Base-by-base conservation (phyloP, 768 basidiomycete genomes). In the Mycena olivaceomarginata region DNA sequence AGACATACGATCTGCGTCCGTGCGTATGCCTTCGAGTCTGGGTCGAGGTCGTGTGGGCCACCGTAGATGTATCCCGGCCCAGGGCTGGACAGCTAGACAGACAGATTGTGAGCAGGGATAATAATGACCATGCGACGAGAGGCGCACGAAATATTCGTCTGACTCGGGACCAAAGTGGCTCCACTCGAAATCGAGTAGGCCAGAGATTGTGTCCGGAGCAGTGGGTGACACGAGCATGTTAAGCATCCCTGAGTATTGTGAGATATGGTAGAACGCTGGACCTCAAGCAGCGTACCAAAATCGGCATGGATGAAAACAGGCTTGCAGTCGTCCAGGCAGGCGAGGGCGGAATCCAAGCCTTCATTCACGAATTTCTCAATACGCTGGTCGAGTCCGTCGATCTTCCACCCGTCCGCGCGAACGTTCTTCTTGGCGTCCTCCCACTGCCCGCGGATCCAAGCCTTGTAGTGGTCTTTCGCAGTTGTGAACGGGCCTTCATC, bases 111-210 rank as follows among this genome's bases (percentile, higher is more conserved):
- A 71, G 25, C 25, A 57, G 37, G 15, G 31, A 31, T 31, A 31
- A 31, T 31, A 22, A 53, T 25, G 15, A 22, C 9, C 11, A n/a
- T 6, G 41, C 12, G 13, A 43, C 5, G 57, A 22, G 51, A 3
- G 16, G 60, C 70, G 45, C 22, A 76, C 75, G 43, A 76, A 71
- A 13, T 67, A 76, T 48, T 62, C 75, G 16, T 76, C 75, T 11
- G 69, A 70, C 46, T 41, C 25, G 20, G 74, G 53, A n/a, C 74
- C 74, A 18, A 70, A 75, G 25, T 75, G 62, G 31, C 40, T 57
- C 74, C 74, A 75, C 40, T 70, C 74, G 18, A 75, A 75, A 56
- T 75, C 74, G 59, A 75, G 53, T 7, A 75, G n/a, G 0, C 74
- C 74, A 15, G 74, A 70, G 63, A 75, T 59, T 11, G 18, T 45